These are phyloP conservation scores for Neurospora africana DNA, from an alignment of 495 filamentous ascomycete species.

Conservation along the genomic window DNA sequence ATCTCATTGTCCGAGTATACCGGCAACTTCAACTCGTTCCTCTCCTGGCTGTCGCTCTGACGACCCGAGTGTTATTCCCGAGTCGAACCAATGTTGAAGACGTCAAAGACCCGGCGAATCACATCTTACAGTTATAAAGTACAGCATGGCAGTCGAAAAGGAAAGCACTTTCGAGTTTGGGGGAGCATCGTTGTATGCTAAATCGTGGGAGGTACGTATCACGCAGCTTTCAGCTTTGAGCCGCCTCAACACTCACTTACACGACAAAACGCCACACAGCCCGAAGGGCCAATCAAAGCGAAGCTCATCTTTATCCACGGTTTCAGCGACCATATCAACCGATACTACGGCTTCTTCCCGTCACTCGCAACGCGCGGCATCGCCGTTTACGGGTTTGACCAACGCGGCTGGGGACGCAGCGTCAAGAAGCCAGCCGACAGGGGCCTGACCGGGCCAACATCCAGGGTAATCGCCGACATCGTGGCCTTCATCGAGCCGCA, in stretches of 20 bases:
- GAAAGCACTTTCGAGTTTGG: conserved; percentile 48
- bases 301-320: conserved; percentile 74
- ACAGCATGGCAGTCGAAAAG: conserved; percentile 33
- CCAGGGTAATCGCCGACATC: conserved; percentile 63
- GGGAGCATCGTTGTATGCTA: conserved; percentile 60
- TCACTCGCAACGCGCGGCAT: conserved; percentile 60
- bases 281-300: conserved; percentile 44
- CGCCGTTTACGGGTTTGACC: conserved; percentile 65
- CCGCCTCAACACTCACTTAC: not conserved
- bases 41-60: not conserved
- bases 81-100: not conserved
- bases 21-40: not conserved
- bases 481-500: conserved; percentile 51
- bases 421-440: conserved; percentile 37
- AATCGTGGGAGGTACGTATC: conserved; percentile 68
- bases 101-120: not conserved
- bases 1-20: not conserved
- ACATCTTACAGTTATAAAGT: not conserved
- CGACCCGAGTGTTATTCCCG: not conserved
- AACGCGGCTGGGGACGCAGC: conserved; percentile 57
- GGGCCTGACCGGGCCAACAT: conserved; percentile 62
- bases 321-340: conserved; percentile 77
- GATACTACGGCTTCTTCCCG: conserved; percentile 59
- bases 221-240: not conserved
- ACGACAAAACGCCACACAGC: conserved; percentile 24